Base-by-base conservation (phyloP, 441 rosid species). In the Brassica hybrid region DNA sequence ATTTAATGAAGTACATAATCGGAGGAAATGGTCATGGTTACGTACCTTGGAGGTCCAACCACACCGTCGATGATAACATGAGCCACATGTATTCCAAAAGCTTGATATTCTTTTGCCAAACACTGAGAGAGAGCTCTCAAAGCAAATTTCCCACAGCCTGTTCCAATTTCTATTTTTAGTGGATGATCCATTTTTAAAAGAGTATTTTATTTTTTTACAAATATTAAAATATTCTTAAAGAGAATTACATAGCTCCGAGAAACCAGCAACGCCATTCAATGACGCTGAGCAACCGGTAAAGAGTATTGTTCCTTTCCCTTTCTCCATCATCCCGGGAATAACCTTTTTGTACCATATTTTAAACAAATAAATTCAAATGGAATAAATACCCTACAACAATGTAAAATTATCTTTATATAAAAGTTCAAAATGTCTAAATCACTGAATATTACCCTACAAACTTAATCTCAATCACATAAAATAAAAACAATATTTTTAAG, bases 211-310 rank as follows among this genome's bases (percentile, higher is more conserved):
- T 1, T 56, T 56, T 18, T 56, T 18, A 18, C 30, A 19, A 10
- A 58, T 58, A 58, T 10, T 21, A 58, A 32, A 52, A n/a, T 23
- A 6, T 52, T 14, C 13, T 21, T 57, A 4, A 57, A 58, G 50
- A 54, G 21, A 45, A 32, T 83, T 92, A 94, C 97, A 91, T 71
- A 93, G 77, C 75, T 93, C 94, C 76, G 99, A 81, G 84, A 91
- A 91, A 65, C 99, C 97, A 57, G 97, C 89, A 75, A 88, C 43
- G 83, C 94, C 97, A 63, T 81, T 90, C 77, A 94, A 78, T 17
- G 99, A 93, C 62, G 91, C 97, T 72, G 99, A 86, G 78, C 99
- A 94, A 43, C 98, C 99, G 0, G 97, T 90, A 79, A 94, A 91
- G 18, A 94, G 87, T 80, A 94, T 89, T 6, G 99, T 94, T 73